Evolutionary conservation across 306 rosid genomes (phyloP).

Genomic region (Trichosanthes cucumerina): DNA sequence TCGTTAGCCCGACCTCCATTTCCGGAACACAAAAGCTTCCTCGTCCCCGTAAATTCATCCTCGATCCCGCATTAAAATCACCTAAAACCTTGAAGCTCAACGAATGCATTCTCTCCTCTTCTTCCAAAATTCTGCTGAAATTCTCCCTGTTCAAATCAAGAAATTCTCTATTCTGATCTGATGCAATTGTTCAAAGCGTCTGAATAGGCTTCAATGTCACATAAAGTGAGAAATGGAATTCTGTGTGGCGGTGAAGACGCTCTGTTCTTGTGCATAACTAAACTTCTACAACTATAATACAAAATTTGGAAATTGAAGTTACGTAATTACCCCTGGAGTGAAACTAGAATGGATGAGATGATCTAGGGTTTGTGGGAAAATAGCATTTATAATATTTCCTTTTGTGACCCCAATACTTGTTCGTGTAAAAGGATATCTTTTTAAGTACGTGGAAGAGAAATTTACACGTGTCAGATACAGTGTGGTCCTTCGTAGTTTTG

Average conservation of each 20-base stretch:
- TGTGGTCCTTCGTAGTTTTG: neutral
- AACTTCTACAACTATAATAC: neutral
- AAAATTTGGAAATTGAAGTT: neutral
- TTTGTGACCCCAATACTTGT: neutral
- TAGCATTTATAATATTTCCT: neutral
- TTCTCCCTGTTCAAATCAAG: neutral
- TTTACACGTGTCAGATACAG: conserved; percentile 21
- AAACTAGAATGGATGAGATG: neutral
- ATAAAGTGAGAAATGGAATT: neutral
- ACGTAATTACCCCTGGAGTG: neutral
- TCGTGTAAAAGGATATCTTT: neutral
- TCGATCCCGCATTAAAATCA: conserved; percentile 25
- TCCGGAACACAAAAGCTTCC: conserved; percentile 17
- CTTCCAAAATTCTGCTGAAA: neutral
- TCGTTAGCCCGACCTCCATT: conserved; percentile 13
- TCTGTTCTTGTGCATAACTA: neutral
- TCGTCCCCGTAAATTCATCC: conserved; percentile 17
- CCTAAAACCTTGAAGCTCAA: conserved; percentile 31
- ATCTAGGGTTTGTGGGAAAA: neutral
- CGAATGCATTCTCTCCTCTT: conserved; percentile 44
- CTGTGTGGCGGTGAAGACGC: neutral
- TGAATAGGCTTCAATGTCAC: neutral
- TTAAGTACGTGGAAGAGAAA: conserved; percentile 14
- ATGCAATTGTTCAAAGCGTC: neutral
- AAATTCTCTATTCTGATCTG: neutral